These are phyloP conservation scores for Clavispora fructus DNA, from an alignment of 805 yeast species.

Conservation along the genomic window DNA sequence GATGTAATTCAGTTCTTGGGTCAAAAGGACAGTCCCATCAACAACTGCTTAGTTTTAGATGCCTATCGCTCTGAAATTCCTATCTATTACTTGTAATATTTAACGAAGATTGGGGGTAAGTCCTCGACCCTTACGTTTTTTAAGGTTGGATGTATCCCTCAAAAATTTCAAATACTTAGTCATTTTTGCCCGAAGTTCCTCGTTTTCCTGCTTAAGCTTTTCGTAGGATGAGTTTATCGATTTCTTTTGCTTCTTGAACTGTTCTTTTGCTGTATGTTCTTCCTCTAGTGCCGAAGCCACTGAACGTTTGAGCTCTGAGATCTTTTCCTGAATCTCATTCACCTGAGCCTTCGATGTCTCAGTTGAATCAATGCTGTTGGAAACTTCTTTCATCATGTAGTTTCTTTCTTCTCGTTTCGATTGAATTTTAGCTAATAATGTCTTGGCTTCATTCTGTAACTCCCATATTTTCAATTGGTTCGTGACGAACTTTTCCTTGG, in stretches of 20 bases:
- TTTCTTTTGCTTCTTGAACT: slow-evolving; percentile 18
- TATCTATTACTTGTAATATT: slow-evolving; percentile 40
- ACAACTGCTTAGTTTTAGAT: slow-evolving; percentile 75
- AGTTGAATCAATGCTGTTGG: slow-evolving; percentile 47
- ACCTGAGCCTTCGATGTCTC: slow-evolving; percentile 37
- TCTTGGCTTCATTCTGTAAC: slow-evolving; percentile 42
- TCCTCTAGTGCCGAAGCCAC: slow-evolving; percentile 16
- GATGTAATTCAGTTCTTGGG: slow-evolving; percentile 82
- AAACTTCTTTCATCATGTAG: slow-evolving; percentile 58
- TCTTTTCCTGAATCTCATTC: slow-evolving; percentile 16
- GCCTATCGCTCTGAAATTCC: slow-evolving; percentile 72
- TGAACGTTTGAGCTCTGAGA: slow-evolving; percentile 14
- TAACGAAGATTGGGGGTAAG: slow-evolving; percentile 22
- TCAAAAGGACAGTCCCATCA: slow-evolving; percentile 71
- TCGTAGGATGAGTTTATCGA: slow-evolving; percentile 8
- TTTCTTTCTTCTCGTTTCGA: slow-evolving; percentile 53
- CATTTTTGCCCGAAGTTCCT: slow-evolving; percentile 22
- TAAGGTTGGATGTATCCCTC: slow-evolving; percentile 36
- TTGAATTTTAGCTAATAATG: slow-evolving; percentile 38
- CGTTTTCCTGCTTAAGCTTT: slow-evolving; percentile 13
- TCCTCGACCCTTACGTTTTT: slow-evolving; percentile 38
- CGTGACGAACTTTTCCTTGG: slow-evolving; percentile 20
- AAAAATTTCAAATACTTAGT: slow-evolving; percentile 31
- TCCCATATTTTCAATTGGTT: slow-evolving; percentile 41
- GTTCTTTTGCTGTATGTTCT: slow-evolving; percentile 16